A percentile compares a stretch with the other conserved stretches of the same genome.
Evolutionary conservation across 2,329 filamentous ascomycete species (phyloP).

Genomic region (Xylariaceae sp.): DNA sequence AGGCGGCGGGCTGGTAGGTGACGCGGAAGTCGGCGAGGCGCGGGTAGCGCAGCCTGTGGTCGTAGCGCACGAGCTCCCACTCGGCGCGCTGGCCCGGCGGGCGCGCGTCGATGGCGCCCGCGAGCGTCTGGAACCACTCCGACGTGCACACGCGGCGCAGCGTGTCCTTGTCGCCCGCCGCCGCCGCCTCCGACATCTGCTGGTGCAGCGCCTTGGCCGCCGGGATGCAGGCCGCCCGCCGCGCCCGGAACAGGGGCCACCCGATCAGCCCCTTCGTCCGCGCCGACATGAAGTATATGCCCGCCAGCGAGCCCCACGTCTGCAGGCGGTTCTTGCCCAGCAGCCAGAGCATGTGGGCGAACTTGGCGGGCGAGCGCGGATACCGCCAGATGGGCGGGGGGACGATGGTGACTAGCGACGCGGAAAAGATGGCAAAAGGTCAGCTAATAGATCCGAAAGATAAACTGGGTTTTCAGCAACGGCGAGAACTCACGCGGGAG

Average conservation of each 20-base stretch:
- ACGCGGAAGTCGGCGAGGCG: conserved; percentile 62
- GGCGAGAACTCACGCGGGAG: conserved; percentile 31
- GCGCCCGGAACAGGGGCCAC: conserved; percentile 51
- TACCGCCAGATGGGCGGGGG: conserved; percentile 39
- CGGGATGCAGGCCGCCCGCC: conserved; percentile 51
- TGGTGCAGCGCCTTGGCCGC: conserved; percentile 65
- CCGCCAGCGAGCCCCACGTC: conserved; percentile 45
- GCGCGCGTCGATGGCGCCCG: conserved; percentile 59
- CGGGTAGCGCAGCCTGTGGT: conserved; percentile 48
- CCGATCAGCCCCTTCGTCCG: conserved; percentile 46
- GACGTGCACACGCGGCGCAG: conserved; percentile 61
- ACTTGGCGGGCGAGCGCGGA: conserved; percentile 32
- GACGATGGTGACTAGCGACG: conserved; percentile 35
- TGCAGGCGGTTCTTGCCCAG: conserved; percentile 43
- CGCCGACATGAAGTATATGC: conserved; percentile 54
- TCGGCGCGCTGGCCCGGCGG: conserved; percentile 49
- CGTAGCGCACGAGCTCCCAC: conserved; percentile 64
- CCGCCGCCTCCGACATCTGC: conserved; percentile 66
- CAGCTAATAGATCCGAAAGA: neutral
- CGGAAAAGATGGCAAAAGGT: neutral
- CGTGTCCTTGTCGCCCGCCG: conserved; percentile 58
- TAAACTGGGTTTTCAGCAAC: neutral
- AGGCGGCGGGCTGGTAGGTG: conserved; percentile 49
- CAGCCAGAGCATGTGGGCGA: conserved; percentile 34
- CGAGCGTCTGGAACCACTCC: conserved; percentile 58